Percentiles rank a stretch among this genome's conserved stretches.
Evolutionary conservation across 768 basidiomycete species (phyloP).

Genomic region (Leccinum uliginosum): DNA sequence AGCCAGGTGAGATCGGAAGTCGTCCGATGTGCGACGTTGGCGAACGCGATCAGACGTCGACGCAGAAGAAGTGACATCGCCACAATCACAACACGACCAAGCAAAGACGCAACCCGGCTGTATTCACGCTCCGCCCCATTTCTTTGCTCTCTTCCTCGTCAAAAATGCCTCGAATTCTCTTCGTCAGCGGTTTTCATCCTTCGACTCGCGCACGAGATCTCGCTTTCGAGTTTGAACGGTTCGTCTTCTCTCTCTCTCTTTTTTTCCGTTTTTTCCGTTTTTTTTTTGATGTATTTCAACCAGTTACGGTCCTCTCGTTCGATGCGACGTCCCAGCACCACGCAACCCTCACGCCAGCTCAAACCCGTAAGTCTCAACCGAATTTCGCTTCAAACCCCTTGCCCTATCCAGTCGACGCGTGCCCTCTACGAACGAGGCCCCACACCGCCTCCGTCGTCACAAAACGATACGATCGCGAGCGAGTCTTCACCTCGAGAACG

Average conservation of each 20-base stretch:
- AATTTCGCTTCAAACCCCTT: conserved; percentile 27
- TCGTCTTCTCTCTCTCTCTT: not conserved
- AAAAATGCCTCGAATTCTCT: conserved; percentile 75
- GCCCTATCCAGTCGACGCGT: conserved; percentile 37
- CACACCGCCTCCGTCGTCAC: conserved; percentile 23
- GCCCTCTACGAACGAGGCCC: conserved; percentile 30
- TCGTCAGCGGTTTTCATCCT: conserved; percentile 82
- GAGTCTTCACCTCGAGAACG: conserved; percentile 20
- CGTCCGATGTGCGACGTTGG: conserved; percentile 33
- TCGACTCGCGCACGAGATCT: conserved; percentile 80
- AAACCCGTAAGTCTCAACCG: conserved; percentile 69
- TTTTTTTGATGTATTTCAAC: not conserved
- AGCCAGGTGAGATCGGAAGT: conserved; percentile 41
- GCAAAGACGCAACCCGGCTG: conserved; percentile 10
- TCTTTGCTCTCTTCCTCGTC: conserved; percentile 14
- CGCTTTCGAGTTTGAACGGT: conserved; percentile 87
- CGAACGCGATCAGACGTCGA: conserved; percentile 17
- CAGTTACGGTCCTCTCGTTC: conserved; percentile 78
- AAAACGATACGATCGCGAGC: conserved; percentile 29
- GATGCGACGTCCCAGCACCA: conserved; percentile 88
- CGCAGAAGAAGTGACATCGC: conserved; percentile 13
- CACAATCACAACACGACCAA: conserved; percentile 36
- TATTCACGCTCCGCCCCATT: conserved; percentile 32
- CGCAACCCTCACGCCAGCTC: conserved; percentile 69
- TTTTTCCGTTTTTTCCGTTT: not conserved